Conservation (phyloP, 2,329 filamentous ascomycete genomes). For the Chaetoscypha palmicola region DNA sequence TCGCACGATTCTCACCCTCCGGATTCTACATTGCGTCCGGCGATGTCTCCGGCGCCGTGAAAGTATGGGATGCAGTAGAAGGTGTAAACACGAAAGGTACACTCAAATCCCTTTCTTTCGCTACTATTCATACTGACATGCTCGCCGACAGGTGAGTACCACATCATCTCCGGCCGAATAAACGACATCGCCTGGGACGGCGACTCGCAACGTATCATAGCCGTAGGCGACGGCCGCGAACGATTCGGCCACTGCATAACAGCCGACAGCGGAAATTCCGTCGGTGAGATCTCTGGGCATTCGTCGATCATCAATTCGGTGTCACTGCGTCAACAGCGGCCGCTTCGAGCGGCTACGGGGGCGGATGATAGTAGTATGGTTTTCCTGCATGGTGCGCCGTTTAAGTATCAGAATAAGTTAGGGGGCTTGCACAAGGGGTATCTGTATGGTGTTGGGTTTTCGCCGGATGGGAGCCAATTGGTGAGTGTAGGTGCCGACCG, state of each 20-base stretch:
- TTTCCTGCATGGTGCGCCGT: slow-evolving; percentile 89
- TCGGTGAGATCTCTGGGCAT: slow-evolving; percentile 90
- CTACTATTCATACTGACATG: too few species aligned
- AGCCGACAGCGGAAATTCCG: slow-evolving; percentile 89
- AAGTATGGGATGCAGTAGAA: slow-evolving; percentile 88
- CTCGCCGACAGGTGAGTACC: slow-evolving; percentile 77
- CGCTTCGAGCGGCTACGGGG: slow-evolving; percentile 84
- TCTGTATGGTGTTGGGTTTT: slow-evolving; percentile 81
- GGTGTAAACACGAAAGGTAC: slow-evolving; percentile 66
- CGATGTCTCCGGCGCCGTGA: slow-evolving; percentile 75
- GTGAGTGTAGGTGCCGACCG: slow-evolving; percentile 91
- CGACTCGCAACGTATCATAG: slow-evolving; percentile 92
- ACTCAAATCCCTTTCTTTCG: too few species aligned
- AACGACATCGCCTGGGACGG: slow-evolving; percentile 98
- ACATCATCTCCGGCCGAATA: slow-evolving; percentile 88
- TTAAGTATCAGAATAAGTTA: slow-evolving; percentile 87
- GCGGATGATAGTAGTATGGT: slow-evolving; percentile 85
- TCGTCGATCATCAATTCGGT: slow-evolving; percentile 87
- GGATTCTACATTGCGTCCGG: slow-evolving; percentile 94
- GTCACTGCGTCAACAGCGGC: slow-evolving; percentile 79
- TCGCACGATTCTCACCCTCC: slow-evolving; percentile 88
- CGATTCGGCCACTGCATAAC: slow-evolving; percentile 91
- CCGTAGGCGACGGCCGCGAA: slow-evolving; percentile 91
- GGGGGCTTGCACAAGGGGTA: slow-evolving; percentile 79
- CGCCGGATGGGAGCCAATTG: slow-evolving; percentile 73